These are phyloP conservation scores for Vitis hybrid DNA, from an alignment of 177 flowering plant genomes.

Conservation along the genomic window DNA sequence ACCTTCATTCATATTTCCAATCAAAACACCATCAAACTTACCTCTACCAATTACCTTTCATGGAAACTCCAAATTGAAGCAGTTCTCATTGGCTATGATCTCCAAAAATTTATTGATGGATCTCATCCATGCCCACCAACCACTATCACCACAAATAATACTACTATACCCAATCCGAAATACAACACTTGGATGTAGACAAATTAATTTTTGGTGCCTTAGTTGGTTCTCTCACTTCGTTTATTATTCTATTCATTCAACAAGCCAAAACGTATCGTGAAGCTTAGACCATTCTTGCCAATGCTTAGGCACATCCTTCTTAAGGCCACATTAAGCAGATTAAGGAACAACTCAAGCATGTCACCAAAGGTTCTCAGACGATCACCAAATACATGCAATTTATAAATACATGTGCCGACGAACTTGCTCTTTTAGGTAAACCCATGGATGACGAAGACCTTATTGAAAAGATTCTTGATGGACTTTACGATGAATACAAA, in stretches of 20 bases:
- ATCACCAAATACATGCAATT: slow-evolving; percentile 18
- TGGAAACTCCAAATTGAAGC: slow-evolving; percentile 17
- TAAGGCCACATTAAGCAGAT: slow-evolving; percentile 24
- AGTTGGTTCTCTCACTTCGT: too few species aligned
- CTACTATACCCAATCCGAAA: too few species aligned
- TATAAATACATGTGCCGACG: background rate
- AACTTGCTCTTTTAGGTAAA: slow-evolving; percentile 3
- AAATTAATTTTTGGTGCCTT: too few species aligned
- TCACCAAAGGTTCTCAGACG: slow-evolving; percentile 14
- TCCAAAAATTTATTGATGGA: slow-evolving; percentile 13
- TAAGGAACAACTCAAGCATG: slow-evolving; percentile 12
- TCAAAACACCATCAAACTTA: slow-evolving; percentile 12
- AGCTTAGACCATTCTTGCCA: slow-evolving; percentile 17
- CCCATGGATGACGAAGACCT: slow-evolving; percentile 17
- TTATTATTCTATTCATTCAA: too few species aligned
- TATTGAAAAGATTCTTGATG: too few species aligned
- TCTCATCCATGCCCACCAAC: background rate
- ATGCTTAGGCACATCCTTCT: slow-evolving; percentile 19
- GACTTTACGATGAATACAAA: too few species aligned
- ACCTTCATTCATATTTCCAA: too few species aligned
- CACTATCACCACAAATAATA: too few species aligned
- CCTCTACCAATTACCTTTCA: slow-evolving; percentile 19
- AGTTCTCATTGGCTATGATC: slow-evolving; percentile 17
- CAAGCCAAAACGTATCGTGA: background rate
- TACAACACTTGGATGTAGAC: too few species aligned